Evolutionary conservation across 495 filamentous ascomycete genomes (phyloP).

Genomic region (Eremomyces bilateralis): DNA sequence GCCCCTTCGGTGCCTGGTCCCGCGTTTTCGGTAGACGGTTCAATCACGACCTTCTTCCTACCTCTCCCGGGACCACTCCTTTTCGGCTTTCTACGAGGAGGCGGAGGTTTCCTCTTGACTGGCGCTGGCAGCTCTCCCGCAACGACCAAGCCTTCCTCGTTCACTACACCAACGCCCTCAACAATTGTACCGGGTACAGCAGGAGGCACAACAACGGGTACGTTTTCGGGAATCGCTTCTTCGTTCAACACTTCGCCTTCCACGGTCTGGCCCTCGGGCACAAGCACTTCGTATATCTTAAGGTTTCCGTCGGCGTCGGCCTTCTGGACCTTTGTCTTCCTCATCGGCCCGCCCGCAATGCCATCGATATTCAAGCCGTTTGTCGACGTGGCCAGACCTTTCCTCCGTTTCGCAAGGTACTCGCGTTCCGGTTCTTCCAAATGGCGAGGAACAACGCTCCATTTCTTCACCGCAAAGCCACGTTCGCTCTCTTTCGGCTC

Average conservation of each 20-base stretch:
- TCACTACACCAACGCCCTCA: conserved; percentile 38
- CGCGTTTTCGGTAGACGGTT: no score
- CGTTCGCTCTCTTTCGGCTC: conserved; percentile 24
- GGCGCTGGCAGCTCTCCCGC: conserved; percentile 27
- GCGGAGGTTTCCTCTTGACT: conserved; percentile 39
- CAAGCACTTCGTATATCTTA: conserved; percentile 57
- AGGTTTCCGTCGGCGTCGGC: conserved; percentile 58
- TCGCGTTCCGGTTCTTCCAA: conserved; percentile 54
- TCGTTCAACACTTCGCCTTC: conserved; percentile 59
- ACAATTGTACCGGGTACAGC: conserved; percentile 36
- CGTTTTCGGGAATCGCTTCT: conserved; percentile 18
- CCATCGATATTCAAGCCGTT: conserved; percentile 23
- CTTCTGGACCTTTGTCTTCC: conserved; percentile 56
- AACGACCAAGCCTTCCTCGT: conserved; percentile 38
- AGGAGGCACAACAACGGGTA: conserved; percentile 21
- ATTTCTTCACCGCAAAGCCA: conserved; percentile 51
- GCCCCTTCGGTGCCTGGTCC: conserved; percentile 13
- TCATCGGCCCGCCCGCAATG: conserved; percentile 29
- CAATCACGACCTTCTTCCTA: conserved; percentile 20
- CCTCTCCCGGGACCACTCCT: conserved; percentile 17
- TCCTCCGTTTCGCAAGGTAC: conserved; percentile 70
- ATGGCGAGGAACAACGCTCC: conserved; percentile 58
- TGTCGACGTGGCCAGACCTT: conserved; percentile 22
- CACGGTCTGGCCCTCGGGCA: conserved; percentile 58
- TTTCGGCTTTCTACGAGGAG: conserved; percentile 27